Evolutionary conservation across 1,139 yeast species (phyloP), one percentile per base, ranked within the genome.

Genomic region (Wickerhamomyces sp.): DNA sequence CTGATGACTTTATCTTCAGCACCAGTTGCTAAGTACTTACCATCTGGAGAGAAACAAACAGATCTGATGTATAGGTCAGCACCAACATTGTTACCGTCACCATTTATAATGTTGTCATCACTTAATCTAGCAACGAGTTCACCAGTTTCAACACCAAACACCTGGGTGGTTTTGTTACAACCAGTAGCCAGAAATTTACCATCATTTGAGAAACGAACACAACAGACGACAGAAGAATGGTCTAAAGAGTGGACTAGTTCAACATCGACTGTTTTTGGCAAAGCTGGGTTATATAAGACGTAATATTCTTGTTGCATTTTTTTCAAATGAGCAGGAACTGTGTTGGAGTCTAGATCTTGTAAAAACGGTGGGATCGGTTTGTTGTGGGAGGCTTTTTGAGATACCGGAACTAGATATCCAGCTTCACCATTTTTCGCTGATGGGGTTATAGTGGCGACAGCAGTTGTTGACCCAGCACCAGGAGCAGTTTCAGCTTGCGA

Each of bases 1-100:
- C 99, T 80, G 59, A 93, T 93, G 63, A 89, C 82, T 68, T 89
- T 90, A 69, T 93, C 99, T 70, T 93, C 99, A 37, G 98, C 98
- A 62, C 99, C 99, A 15, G 98, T 93, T 33, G 98, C 98, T 61
- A 93, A 77, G 59, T 79, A 86, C 67, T 89, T 88, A 45, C 98
- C 98, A 69, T 91, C 97, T 40, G 98, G 98, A 3, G 96, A 87
- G 71, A 93, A 91, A 65, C 98, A 91, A 44, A 93, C 97, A 1
- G 96, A 87, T 62, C 98, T 81, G 58, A 91, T 90, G 69, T 93
- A 93, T 61, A 93, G 74, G 66, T 93, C 98, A 39, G 95, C 68
- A 45, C 64, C 62, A 18, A 65, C 58, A 14, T 65, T 63, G 18
- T 58, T 62, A 42, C 62, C 56, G 38, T 56, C 63, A 42, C 67